Evolutionary conservation across 2,329 filamentous ascomycete species (phyloP), one percentile per base, ranked within the genome.

Genomic region (Colletotrichum somersetense): DNA sequence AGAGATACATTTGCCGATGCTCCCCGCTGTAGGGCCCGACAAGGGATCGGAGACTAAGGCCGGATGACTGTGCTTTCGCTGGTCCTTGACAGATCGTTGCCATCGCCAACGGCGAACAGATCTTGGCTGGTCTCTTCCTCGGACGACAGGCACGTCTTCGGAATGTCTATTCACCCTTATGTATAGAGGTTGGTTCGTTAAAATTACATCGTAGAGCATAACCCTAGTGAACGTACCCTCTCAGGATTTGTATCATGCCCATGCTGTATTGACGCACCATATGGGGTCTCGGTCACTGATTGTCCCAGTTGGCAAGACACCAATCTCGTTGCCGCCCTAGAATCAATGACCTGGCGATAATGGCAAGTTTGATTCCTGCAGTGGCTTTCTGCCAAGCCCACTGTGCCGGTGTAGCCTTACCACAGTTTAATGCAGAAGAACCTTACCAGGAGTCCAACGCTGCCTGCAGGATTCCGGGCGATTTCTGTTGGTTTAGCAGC

Each of bases 301-400:
- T 56, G 40, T 61, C 53, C 70, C 62, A 57, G 55, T n/a, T 55
- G 23, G 53, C 62, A 59, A 72, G 70, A 72, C 70, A 72, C 18
- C 61, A 69, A 72, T 72, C 52, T 72, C 46, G 23, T 18, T n/a
- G 48, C 20, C 66, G 70, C 70, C 70, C 70, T 65, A 14, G 66
- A 50, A 38, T 70, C 55, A 56, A 48, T 46, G 20, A 55, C n/a
- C 38, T 44, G 26, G 59, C 59, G 35, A 58, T 30, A 50, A 38
- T 61, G 53, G 38, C 59, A 63, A 55, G 16, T 52, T 38, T 30
- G 12, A 38, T 23, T 53, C 11, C 35, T 67, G 30, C 20, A 5
- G 52, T 68, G 65, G 65, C 52, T 68, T 52, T 53, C 16, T 33
- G 38, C 68, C 64, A 58, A 66, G 52, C 30, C 44, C 33, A 40